Percentiles rank a stretch among this genome's conserved stretches.
Conservation (phyloP, 179 eudicot species). For the Spergularia azorica region DNA sequence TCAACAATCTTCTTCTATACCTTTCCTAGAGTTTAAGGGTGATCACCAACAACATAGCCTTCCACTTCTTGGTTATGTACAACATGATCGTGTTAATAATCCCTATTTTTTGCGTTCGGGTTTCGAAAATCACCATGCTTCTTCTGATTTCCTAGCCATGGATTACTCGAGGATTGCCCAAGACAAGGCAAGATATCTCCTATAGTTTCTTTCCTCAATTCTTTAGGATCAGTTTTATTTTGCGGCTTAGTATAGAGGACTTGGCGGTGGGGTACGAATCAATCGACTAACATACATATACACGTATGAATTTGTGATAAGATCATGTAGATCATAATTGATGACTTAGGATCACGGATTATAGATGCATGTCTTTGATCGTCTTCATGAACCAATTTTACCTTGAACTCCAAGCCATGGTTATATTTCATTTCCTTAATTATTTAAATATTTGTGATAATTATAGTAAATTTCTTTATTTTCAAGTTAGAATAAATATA, state of each 20-base stretch:
- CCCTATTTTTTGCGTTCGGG: slow-evolving; percentile 14
- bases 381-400: too few species aligned
- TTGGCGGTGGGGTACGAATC: neutral
- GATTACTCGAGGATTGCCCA: slow-evolving; percentile 31
- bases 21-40: slow-evolving; percentile 36
- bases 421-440: neutral
- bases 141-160: slow-evolving; percentile 22
- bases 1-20: slow-evolving; percentile 36
- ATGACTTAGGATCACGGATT: neutral
- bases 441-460: neutral
- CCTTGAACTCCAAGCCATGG: slow-evolving; percentile 13
- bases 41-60: slow-evolving; percentile 29
- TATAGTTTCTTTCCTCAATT: neutral
- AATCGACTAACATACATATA: too few species aligned
- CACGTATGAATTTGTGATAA: neutral
- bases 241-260: too few species aligned
- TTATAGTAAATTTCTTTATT: neutral
- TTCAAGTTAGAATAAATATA: neutral
- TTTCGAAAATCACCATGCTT: neutral
- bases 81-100: slow-evolving; percentile 24
- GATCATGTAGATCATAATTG: neutral
- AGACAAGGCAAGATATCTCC: slow-evolving; percentile 16
- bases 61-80: slow-evolving; percentile 26
- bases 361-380: slow-evolving; percentile 3
- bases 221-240: neutral